Evolutionary conservation across 352 stramenopile genomes (phyloP).

Genomic region (Pythium dissimile): DNA sequence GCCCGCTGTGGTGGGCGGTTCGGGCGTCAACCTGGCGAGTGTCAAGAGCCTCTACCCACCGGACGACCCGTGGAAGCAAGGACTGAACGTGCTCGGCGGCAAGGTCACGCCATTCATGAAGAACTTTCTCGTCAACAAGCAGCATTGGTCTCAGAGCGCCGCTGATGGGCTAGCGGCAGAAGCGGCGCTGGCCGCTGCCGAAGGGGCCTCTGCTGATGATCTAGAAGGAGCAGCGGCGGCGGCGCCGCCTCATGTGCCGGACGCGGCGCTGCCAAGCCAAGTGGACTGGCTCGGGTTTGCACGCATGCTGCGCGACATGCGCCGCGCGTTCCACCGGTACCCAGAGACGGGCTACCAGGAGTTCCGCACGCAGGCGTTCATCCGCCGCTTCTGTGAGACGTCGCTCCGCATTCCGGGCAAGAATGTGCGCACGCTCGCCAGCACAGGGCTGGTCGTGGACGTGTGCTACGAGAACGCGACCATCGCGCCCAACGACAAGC

Average conservation of each 20-base stretch:
- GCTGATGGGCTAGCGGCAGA: not conserved
- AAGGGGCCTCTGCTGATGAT: conserved; percentile 6
- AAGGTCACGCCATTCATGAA: conserved; percentile 66
- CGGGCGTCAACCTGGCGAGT: conserved; percentile 6
- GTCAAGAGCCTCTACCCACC: conserved; percentile 52
- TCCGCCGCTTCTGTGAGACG: conserved; percentile 80
- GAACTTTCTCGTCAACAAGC: conserved; percentile 44
- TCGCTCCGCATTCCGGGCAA: conserved; percentile 71
- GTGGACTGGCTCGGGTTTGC: conserved; percentile 71
- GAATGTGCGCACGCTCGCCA: conserved; percentile 73
- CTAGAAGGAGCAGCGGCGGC: not conserved
- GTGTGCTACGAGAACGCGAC: conserved; percentile 76
- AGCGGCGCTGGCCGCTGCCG: conserved; percentile 5
- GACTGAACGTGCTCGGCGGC: conserved; percentile 36
- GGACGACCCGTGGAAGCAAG: conserved; percentile 72
- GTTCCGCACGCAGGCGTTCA: conserved; percentile 80
- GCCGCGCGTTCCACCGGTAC: conserved; percentile 85
- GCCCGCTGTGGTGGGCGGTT: conserved; percentile 1
- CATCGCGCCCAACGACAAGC: conserved; percentile 42
- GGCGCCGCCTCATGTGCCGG: conserved; percentile 5
- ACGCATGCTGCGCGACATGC: conserved; percentile 69
- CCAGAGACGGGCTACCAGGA: conserved; percentile 93
- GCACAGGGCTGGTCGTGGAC: conserved; percentile 89
- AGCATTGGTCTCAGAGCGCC: not conserved
- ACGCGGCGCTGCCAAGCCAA: conserved; percentile 14